Percentiles rank a stretch among this genome's conserved stretches.
phyloP scores from a whole-genome alignment of 1,284 basidiomycete genomes.

The Malassezia globosa region DNA sequence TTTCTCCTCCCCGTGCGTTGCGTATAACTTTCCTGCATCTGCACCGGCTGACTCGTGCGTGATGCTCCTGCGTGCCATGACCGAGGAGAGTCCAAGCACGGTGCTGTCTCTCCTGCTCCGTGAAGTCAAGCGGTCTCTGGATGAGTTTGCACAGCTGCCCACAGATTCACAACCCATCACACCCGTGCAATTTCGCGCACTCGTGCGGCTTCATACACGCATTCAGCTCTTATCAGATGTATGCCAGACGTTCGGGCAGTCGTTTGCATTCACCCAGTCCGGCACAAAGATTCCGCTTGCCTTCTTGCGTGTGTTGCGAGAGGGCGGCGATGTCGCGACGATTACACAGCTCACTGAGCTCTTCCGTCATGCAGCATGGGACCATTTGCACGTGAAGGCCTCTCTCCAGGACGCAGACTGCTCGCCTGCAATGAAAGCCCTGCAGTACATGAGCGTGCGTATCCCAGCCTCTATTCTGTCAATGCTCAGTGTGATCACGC shows the following conservation, averaged over 20 bases:
- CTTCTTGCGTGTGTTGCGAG: conserved; percentile 65
- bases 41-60: conserved; percentile 72
- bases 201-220: conserved; percentile 68
- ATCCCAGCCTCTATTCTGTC: conserved; percentile 67
- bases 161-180: neutral
- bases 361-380: conserved; percentile 74
- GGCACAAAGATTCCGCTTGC: conserved; percentile 66
- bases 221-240: conserved; percentile 76
- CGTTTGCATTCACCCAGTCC: conserved; percentile 61
- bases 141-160: conserved; percentile 26
- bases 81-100: conserved; percentile 68
- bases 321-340: conserved; percentile 47
- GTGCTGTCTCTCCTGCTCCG: conserved; percentile 63
- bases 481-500: conserved; percentile 81
- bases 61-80: conserved; percentile 74
- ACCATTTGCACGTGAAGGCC: conserved; percentile 65
- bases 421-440: conserved; percentile 22
- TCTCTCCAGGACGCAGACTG: conserved; percentile 12
- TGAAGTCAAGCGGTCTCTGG: conserved; percentile 58
- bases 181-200: conserved; percentile 55
- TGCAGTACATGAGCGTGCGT: conserved; percentile 69
- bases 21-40: conserved; percentile 76
- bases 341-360: conserved; percentile 61
- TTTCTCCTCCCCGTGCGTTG: conserved; percentile 71
- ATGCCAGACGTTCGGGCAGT: conserved; percentile 73